Conservation (phyloP, 495 filamentous ascomycete species). For the Aspergillus leporis region DNA sequence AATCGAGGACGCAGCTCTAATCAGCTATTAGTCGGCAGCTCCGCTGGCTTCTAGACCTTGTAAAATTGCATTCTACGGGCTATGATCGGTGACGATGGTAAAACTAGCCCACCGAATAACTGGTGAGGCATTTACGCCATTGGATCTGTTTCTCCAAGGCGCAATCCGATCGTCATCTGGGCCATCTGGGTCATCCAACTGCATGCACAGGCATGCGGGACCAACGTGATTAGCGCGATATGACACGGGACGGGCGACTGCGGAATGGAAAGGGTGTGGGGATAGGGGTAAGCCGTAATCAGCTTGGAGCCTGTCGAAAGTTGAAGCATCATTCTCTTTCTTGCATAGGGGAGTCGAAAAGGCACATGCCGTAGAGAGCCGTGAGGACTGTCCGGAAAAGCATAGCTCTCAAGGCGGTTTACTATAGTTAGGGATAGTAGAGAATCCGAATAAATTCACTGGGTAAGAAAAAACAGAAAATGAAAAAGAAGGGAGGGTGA, state of each 20-base stretch:
- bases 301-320: too few relatives aligned
- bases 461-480: background rate
- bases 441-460: background rate
- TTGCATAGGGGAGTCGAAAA: too few relatives aligned
- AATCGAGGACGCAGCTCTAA: background rate
- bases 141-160: background rate
- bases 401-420: background rate
- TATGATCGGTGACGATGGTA: background rate
- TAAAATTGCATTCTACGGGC: background rate
- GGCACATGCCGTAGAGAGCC: background rate
- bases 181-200: background rate
- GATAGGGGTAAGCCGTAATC: too few relatives aligned
- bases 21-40: background rate
- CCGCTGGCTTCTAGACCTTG: background rate
- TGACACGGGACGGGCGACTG: background rate
- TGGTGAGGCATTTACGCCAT: background rate
- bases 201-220: background rate
- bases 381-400: background rate
- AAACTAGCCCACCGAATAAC: background rate
- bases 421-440: background rate
- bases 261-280: too few relatives aligned
- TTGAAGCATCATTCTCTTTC: too few relatives aligned
- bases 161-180: background rate
- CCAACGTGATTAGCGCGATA: background rate
- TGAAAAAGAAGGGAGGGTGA: too few relatives aligned